These are phyloP conservation scores for Inga oerstediana DNA, from an alignment of 306 rosid genomes.

Conservation along the genomic window DNA sequence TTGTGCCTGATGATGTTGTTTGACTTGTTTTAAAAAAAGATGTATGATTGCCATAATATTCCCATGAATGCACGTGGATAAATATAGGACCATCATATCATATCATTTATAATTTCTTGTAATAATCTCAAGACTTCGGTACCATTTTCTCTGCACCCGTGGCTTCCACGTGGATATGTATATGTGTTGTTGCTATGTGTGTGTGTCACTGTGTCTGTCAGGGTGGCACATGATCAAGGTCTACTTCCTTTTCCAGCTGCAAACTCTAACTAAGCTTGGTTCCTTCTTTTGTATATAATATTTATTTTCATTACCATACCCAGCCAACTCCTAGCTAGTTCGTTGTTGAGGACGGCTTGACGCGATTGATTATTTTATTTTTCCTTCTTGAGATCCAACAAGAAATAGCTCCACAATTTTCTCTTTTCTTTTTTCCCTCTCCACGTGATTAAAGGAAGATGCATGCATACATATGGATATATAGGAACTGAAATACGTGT, in stretches of 20 bases:
- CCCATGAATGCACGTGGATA: not conserved
- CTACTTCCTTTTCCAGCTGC: conserved; percentile 22
- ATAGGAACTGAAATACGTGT: not conserved
- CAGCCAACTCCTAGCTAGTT: conserved; percentile 30
- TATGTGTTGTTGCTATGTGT: not conserved
- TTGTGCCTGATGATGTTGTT: not conserved
- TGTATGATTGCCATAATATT: not conserved
- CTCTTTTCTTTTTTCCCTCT: not conserved
- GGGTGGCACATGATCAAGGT: conserved; percentile 8
- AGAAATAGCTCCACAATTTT: not conserved
- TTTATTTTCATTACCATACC: not conserved
- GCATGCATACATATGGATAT: too few relatives aligned
- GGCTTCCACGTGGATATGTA: conserved; percentile 32
- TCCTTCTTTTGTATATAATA: not conserved
- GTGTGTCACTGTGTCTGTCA: not conserved
- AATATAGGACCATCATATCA: not conserved
- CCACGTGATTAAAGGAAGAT: not conserved
- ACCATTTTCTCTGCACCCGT: not conserved
- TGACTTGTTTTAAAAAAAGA: not conserved
- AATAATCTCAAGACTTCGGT: not conserved
- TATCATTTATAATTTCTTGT: not conserved
- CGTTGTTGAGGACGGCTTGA: conserved; percentile 40
- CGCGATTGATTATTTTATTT: not conserved
- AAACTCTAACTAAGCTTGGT: not conserved
- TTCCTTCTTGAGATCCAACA: not conserved